Base-by-base conservation (phyloP, 139 green algal genomes). In the Pleodorina starrii region DNA sequence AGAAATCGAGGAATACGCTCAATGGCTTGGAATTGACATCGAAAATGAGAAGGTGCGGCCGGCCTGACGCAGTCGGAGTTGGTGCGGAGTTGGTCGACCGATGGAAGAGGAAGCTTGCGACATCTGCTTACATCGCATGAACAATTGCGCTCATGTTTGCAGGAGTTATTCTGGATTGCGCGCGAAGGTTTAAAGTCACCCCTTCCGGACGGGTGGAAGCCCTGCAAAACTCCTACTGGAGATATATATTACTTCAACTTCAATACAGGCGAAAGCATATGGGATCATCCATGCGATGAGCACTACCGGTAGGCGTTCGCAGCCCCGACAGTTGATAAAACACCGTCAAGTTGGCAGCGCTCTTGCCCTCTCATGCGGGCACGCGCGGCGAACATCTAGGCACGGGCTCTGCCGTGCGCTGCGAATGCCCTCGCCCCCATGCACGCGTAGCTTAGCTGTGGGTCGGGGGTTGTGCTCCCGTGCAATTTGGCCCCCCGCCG, bases 221-320 rank as follows among this genome's bases (percentile, higher is more conserved):
- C 96, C 23, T 98, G 94, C 90, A 93, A 94, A 91, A 94, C 95
- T 7, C 94, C 95, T 19, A 83, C 89, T 5, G 92, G 94, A 0
- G 95, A 98, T 32, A 96, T 98, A 11, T 98, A 98, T 80, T 98
- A 98, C 86, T 98, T 98, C 91, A 97, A 97, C 88, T 98, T 98
- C 87, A 91, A 78, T 29, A 94, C 85, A 0, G 95, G 96, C 2
- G 94, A 98, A 84, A 96, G 92, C 88, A 94, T 97, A 36, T 98
- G 96, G 96, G 96, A 98, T 73, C 96, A 98, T 81, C 96, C 96
- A 21, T 98, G 95, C 73, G 96, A 98, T 78, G 94, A 96, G 54
- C 91, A 94, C 57, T 97, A 93, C 83, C 88, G 93, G 92, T 88
- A 25, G 46, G 66, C 23, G n/a, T n/a, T n/a, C n/a, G n/a, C n/a